phyloP scores from a whole-genome alignment of 208 protist species.

The Leishmania braziliensis region DNA sequence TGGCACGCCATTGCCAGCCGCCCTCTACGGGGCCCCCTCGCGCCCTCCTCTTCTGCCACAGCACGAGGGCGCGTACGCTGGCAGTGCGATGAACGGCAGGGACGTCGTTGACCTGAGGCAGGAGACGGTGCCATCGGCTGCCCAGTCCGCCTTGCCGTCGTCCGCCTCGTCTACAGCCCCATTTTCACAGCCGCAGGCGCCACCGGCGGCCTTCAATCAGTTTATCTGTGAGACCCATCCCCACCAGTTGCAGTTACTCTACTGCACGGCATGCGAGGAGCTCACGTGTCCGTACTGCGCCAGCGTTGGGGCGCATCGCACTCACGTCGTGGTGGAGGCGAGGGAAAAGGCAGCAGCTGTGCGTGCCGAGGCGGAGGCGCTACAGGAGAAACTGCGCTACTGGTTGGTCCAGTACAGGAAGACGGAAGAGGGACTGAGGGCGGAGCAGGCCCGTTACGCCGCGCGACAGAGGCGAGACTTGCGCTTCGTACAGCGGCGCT shows the following conservation, averaged over 20 bases:
- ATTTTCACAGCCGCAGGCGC: background rate
- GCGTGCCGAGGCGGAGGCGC: conserved; percentile 32
- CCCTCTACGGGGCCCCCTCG: background rate
- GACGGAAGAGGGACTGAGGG: conserved; percentile 38
- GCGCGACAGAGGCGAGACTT: conserved; percentile 29
- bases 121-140: background rate
- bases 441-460: conserved; percentile 31
- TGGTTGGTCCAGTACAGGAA: conserved; percentile 46
- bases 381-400: conserved; percentile 53
- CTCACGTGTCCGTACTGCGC: conserved; percentile 75
- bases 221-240: conserved; percentile 53
- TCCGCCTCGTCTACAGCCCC: background rate
- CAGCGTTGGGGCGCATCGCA: conserved; percentile 55
- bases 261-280: conserved; percentile 53
- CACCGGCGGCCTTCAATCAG: conserved; percentile 22
- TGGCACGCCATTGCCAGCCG: no score
- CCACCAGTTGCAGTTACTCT: conserved; percentile 45
- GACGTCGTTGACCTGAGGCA: background rate
- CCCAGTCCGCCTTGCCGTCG: background rate
- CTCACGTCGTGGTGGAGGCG: conserved; percentile 54
- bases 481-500: conserved; percentile 28
- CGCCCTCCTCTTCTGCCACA: background rate
- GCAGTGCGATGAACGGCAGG: background rate
- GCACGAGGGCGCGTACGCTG: background rate
- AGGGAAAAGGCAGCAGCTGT: conserved; percentile 30